Evolutionary conservation across 495 filamentous ascomycete species (phyloP), one percentile per base, ranked within the genome.

Genomic region (Podospora australis): DNA sequence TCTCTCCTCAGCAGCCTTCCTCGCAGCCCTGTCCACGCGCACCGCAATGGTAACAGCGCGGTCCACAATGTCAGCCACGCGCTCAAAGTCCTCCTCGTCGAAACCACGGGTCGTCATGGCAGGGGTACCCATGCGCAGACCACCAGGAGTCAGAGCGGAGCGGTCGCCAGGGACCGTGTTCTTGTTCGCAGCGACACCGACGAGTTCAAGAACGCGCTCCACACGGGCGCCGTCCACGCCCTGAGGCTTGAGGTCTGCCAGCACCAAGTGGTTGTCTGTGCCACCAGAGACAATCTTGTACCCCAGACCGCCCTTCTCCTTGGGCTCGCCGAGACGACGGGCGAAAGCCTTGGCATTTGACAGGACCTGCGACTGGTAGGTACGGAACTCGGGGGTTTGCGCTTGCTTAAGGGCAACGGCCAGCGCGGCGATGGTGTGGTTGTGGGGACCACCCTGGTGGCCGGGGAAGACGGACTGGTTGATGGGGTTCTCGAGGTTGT

Each of bases 391-490:
- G n/a, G 77, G 69, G 0, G 80, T 84, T 57, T 94, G 89, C 1
- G 92, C 88, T 68, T 98, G 92, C 69, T 90, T 88, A 23, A 98
- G 76, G 2, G 92, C 92, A 2, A 98, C 92, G 13, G 94, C 78
- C 26, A 98, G 77, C 10, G 92, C 94, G 38, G 91, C 91, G 67
- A 98, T 98, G 45, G 92, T 98, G 71, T 98, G 92, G 71, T 98
- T 98, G 76, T 98, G 92, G 10, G 92, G 92, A 3, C 92, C 92
- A 57, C 92, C 92, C 62, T 98, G 92, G 69, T 98, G 92, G 24
- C 94, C 92, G n/a, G 92, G 92, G 77, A 98, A 98, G 50, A 98
- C 94, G 7, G 94, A 96, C 40, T 81, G 75, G 66, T 98, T 98
- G 72, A 98, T 97, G 34, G 90, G 87, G 53, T 78, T 80, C 70